A percentile compares a stretch with the other conserved stretches of the same genome.
These are phyloP conservation scores for Saururus chinensis DNA, from an alignment of 164 flowering plant genomes.

Conservation along the genomic window DNA sequence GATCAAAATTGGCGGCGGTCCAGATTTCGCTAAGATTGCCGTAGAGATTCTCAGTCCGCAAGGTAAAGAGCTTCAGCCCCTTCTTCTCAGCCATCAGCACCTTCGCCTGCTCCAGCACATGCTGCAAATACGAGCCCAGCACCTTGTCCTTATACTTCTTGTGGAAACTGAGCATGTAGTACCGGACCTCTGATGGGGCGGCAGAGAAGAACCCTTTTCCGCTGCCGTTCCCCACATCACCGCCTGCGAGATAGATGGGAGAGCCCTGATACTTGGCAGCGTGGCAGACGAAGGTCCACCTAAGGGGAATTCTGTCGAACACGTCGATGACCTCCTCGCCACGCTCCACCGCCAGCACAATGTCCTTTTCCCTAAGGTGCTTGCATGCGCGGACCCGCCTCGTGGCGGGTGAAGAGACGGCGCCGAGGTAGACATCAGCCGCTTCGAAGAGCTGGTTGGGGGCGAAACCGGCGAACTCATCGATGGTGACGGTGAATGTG, in stretches of 20 bases:
- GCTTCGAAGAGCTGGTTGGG: not conserved
- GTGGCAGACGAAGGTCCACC: too few relatives aligned
- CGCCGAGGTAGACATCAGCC: not conserved
- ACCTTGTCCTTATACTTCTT: constrained; percentile 27
- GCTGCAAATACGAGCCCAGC: constrained; percentile 24
- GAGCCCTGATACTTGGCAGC: too few relatives aligned
- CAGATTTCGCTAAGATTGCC: constrained; percentile 3
- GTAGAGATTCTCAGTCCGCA: constrained; percentile 2
- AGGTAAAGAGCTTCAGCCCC: constrained; percentile 22
- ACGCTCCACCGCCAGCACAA: too few relatives aligned
- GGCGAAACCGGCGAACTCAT: not conserved
- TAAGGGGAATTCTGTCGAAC: not conserved
- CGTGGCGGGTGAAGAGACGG: not conserved
- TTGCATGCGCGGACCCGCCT: not conserved
- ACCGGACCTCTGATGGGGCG: too few relatives aligned
- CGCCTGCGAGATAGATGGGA: too few relatives aligned
- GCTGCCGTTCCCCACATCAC: too few relatives aligned
- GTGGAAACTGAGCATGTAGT: constrained; percentile 7
- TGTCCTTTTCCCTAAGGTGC: too few relatives aligned
- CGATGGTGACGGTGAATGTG: not conserved
- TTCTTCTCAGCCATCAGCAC: too few relatives aligned
- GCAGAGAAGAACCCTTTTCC: too few relatives aligned
- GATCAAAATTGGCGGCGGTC: constrained; percentile 29
- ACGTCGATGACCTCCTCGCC: not conserved
- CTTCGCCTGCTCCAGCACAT: too few relatives aligned